Conservation (phyloP, 352 stramenopile species). For the Phytophthora citricola region DNA sequence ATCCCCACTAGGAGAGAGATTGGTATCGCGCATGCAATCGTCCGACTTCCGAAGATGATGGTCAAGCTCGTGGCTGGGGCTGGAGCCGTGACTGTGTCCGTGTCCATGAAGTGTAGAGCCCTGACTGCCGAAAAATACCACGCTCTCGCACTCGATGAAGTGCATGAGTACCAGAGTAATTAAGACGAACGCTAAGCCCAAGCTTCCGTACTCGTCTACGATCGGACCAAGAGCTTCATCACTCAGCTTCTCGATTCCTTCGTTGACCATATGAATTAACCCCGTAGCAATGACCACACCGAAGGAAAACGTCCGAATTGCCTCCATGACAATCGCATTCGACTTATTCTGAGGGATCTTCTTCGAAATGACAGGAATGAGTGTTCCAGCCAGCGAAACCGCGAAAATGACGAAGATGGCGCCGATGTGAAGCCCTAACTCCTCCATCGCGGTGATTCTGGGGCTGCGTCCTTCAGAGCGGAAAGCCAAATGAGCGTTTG, state of each 20-base stretch:
- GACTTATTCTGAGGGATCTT: slow-evolving; percentile 22
- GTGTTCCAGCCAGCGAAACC: slow-evolving; percentile 39
- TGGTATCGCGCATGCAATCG: slow-evolving; percentile 1
- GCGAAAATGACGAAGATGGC: slow-evolving; percentile 55
- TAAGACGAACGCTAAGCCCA: slow-evolving; percentile 63
- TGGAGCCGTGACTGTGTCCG: not conserved
- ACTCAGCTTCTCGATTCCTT: slow-evolving; percentile 56
- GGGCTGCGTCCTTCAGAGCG: not conserved
- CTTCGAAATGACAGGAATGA: slow-evolving; percentile 46
- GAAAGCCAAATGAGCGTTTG: slow-evolving; percentile 17
- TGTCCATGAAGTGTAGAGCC: slow-evolving; percentile 35
- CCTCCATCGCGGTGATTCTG: slow-evolving; percentile 15
- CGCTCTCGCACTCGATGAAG: slow-evolving; percentile 69
- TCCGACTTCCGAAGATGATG: slow-evolving; percentile 18
- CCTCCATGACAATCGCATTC: slow-evolving; percentile 47
- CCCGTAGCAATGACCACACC: slow-evolving; percentile 68
- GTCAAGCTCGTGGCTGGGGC: not conserved
- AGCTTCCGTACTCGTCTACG: slow-evolving; percentile 51
- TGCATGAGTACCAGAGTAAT: slow-evolving; percentile 63
- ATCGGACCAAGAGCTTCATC: slow-evolving; percentile 53
- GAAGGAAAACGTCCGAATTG: slow-evolving; percentile 56
- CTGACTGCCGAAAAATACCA: slow-evolving; percentile 52
- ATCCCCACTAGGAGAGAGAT: not conserved
- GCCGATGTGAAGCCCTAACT: slow-evolving; percentile 43
- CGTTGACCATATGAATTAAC: slow-evolving; percentile 72